Conservation (phyloP, 192 early-diverging fungal genomes). For the Umbelopsis sp. region DNA sequence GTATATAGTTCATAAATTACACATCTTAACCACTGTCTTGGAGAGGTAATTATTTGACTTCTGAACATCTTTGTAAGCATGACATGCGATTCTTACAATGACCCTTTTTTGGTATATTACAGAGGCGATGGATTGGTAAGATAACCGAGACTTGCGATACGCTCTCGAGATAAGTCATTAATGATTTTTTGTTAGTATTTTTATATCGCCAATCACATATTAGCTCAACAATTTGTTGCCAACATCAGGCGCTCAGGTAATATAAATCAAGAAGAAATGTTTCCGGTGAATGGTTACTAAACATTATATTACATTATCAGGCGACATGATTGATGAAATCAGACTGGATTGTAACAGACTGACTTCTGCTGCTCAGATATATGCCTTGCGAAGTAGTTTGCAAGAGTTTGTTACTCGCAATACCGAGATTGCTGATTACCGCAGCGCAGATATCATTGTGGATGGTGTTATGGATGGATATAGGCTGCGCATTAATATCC, state of each 20-base stretch:
- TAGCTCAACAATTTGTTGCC: conserved; percentile 4
- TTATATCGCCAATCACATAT: conserved; percentile 6
- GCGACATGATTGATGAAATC: conserved; percentile 16
- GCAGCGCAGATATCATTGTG: conserved; percentile 6
- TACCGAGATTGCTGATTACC: conserved; percentile 6
- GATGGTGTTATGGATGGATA: conserved; percentile 6
- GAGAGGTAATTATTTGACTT: not conserved
- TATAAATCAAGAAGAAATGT: not conserved
- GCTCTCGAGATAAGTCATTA: not conserved
- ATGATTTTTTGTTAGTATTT: not conserved
- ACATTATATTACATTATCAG: not conserved
- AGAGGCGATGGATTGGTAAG: conserved; percentile 19
- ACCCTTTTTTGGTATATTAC: not conserved
- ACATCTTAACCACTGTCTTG: not conserved
- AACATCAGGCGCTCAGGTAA: conserved; percentile 15
- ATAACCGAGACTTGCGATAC: not conserved
- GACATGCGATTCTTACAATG: not conserved
- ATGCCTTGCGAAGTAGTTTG: not conserved
- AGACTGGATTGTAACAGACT: not conserved
- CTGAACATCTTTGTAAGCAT: too few species aligned
- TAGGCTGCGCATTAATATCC: conserved; percentile 5
- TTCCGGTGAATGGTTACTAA: too few species aligned
- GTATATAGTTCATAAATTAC: conserved; percentile 15
- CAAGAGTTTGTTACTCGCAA: conserved; percentile 10
- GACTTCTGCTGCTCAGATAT: conserved; percentile 10